Base-by-base conservation (phyloP, 768 basidiomycete genomes). In the Trichaptum fuscoviolaceum region DNA sequence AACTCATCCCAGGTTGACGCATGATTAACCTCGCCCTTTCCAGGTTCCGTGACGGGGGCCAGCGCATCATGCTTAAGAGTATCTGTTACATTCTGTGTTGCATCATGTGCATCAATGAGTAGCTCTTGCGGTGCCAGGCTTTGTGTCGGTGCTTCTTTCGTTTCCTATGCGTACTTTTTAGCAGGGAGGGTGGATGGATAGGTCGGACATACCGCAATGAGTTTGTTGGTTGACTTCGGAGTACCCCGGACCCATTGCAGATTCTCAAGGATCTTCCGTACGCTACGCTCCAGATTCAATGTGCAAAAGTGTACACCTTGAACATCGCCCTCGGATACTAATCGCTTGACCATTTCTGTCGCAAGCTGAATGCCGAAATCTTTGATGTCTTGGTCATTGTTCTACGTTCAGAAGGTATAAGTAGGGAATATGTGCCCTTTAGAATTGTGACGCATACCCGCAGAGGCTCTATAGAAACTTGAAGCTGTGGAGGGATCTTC, bases 271-370 rank as follows among this genome's bases (percentile, higher is more conserved):
- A 98, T 87, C 17, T 88, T 85, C 65, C 90, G 89, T 1, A 99
- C 90, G 71, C 95, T 96, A 81, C 94, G 96, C 75, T 99, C 97
- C 10, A 99, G 86, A 77, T 99, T 99, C 67, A 99, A 83, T 0
- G 97, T 99, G 75, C 95, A 99, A 72, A 99, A 90, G 75, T 99
- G 95, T 59, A 99, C 84, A 0, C 95, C 95, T 8, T 81, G 77
- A 42, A 93, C 79, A 24, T 81, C 81, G 17, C 86, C 86, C 67
- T 84, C 82, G 24, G 69, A 75, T 17, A 82, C 87, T 34, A 90
- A 79, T 60, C 78, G 84, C 67, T 74, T 76, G 70, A 98, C 90
- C 84, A 93, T 96, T 27, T 87, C 80, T 12, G 92, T 88, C 0
- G 95, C 92, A 4, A 99, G 83, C 25, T 83, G 79, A 34, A 99